Percentiles rank a stretch among this genome's conserved stretches.
Conservation (phyloP, 2,329 filamentous ascomycete genomes). For the Colletotrichum sublineola region DNA sequence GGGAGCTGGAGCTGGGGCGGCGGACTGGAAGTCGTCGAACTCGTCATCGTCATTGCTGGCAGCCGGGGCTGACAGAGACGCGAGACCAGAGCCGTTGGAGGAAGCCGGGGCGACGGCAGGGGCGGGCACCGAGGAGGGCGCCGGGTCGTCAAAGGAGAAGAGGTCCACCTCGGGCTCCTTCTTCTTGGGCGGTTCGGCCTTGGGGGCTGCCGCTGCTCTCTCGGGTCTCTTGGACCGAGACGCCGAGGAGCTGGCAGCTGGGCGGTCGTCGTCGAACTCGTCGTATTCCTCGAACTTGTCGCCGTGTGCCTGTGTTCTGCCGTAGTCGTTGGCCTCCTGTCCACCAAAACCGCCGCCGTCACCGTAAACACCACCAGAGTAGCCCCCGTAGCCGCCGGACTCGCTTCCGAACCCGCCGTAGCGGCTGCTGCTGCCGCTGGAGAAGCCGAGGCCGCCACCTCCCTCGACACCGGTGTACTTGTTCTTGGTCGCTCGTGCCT, state of each 20-base stretch:
- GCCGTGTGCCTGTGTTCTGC: slow-evolving; percentile 57
- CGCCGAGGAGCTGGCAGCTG: slow-evolving; percentile 61
- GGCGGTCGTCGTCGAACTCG: slow-evolving; percentile 83
- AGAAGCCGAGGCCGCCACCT: slow-evolving; percentile 74
- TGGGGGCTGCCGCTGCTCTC: slow-evolving; percentile 66
- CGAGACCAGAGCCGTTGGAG: slow-evolving; percentile 62
- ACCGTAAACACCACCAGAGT: slow-evolving; percentile 85
- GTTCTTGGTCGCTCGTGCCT: slow-evolving; percentile 88
- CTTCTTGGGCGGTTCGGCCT: slow-evolving; percentile 79
- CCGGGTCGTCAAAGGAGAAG: slow-evolving; percentile 89
- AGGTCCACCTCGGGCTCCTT: slow-evolving; percentile 93
- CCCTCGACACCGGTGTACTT: slow-evolving; percentile 97
- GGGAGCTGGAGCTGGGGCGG: slow-evolving; percentile 67
- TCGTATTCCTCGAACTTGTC: slow-evolving; percentile 98
- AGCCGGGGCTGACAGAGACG: slow-evolving; percentile 55
- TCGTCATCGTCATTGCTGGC: slow-evolving; percentile 75
- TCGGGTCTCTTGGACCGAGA: slow-evolving; percentile 64
- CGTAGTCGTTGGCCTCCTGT: slow-evolving; percentile 72
- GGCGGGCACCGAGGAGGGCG: slow-evolving; percentile 61
- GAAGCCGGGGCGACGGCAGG: slow-evolving; percentile 57
- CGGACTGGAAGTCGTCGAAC: slow-evolving; percentile 98
- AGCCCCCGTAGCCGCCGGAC: slow-evolving; percentile 76
- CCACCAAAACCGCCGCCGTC: slow-evolving; percentile 95
- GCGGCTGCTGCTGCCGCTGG: slow-evolving; percentile 64
- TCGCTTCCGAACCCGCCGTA: slow-evolving; percentile 96